phyloP scores from a whole-genome alignment of 139 green algal genomes.

The Volvox africanus region DNA sequence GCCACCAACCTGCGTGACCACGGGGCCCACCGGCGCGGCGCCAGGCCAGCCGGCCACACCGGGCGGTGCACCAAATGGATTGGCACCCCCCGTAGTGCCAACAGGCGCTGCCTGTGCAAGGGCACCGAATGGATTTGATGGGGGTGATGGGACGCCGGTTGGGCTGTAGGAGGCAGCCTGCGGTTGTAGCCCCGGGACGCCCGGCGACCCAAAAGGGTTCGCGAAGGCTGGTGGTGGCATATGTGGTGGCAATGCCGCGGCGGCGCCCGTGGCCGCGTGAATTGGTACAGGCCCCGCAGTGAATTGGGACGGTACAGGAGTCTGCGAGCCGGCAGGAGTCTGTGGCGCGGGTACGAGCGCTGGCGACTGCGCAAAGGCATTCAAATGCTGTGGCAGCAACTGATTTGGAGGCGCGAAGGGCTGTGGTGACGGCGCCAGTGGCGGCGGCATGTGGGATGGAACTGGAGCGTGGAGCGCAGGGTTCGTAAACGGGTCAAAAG shows the following conservation, averaged over 20 bases:
- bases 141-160: not conserved
- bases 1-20: slow-evolving; percentile 17
- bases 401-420: not conserved
- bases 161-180: slow-evolving; percentile 36
- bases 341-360: not conserved
- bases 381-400: not conserved
- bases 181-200: not conserved
- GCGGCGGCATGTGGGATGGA: slow-evolving; percentile 19
- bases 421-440: not conserved
- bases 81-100: not conserved
- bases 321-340: not conserved
- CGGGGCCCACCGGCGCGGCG: not conserved
- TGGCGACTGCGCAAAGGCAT: not conserved
- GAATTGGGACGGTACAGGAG: not conserved
- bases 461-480: not conserved
- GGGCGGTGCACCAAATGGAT: slow-evolving; percentile 16
- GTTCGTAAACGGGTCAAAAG: slow-evolving; percentile 44
- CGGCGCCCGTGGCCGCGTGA: not conserved
- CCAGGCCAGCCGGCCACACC: not conserved
- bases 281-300: not conserved
- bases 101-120: not conserved
- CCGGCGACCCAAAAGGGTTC: slow-evolving; percentile 22
- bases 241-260: not conserved
- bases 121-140: slow-evolving; percentile 31
- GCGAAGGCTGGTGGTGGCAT: not conserved